Percentiles rank a stretch among this genome's conserved stretches.
phyloP scores from a whole-genome alignment of 148 eudicot genomes.

The Nepenthes mirabilis region DNA sequence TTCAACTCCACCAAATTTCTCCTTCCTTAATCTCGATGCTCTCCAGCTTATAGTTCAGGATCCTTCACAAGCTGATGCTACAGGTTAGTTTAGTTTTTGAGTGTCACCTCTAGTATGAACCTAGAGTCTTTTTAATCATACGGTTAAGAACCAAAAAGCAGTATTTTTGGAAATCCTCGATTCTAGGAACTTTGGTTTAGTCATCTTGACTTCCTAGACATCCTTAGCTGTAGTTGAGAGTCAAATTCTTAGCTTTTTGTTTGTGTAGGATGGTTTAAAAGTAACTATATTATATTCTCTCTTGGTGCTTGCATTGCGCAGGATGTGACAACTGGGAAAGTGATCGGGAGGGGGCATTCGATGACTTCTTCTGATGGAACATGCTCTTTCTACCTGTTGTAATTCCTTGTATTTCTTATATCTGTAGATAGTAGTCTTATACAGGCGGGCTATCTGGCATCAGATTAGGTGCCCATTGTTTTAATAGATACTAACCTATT shows the following conservation, averaged over 20 bases:
- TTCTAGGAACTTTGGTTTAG: neutral
- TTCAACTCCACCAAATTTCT: conserved; percentile 48
- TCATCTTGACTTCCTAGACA: neutral
- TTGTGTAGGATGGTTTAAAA: conserved; percentile 8
- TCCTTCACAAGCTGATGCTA: conserved; percentile 57
- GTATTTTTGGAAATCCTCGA: neutral
- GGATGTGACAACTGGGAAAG: conserved; percentile 82
- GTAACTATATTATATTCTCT: conserved; percentile 43
- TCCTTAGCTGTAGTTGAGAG: neutral
- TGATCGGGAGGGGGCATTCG: conserved; percentile 96
- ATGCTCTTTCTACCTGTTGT: conserved; percentile 38
- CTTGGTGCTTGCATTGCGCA: conserved; percentile 80
- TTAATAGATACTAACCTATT: conserved; percentile 4
- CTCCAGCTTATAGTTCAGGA: conserved; percentile 78
- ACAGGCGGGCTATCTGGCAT: conserved; percentile 6
- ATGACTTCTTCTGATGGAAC: conserved; percentile 87
- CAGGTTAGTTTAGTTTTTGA: conserved; percentile 66
- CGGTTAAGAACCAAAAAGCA: neutral
- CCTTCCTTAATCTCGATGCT: conserved; percentile 48
- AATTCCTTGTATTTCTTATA: conserved; percentile 5
- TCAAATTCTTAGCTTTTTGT: neutral
- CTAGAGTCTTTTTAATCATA: conserved; percentile 5
- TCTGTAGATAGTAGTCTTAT: conserved; percentile 3
- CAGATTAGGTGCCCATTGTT: conserved; percentile 18
- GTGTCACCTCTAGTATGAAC: conserved; percentile 19